phyloP scores from a whole-genome alignment of 192 early-diverging fungal species.

The Backusella morwellensis region DNA sequence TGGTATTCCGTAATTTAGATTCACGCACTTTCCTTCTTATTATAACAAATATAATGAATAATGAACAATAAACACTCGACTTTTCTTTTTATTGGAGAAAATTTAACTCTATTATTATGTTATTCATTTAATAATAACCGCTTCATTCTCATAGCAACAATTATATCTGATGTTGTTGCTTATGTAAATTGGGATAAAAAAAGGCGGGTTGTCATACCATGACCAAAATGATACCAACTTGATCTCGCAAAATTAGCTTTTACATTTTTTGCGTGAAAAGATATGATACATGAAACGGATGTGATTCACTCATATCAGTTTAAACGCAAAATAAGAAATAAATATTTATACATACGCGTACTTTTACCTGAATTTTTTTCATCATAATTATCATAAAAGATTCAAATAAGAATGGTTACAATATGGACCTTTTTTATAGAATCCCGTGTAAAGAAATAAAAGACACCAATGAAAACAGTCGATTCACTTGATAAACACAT shows the following conservation, averaged over 20 bases:
- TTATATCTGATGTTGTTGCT: background rate
- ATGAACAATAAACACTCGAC: background rate
- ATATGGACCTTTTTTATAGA: background rate
- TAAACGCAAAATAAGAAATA: background rate
- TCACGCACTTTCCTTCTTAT: background rate
- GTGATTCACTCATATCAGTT: background rate
- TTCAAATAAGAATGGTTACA: background rate
- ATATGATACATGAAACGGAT: background rate
- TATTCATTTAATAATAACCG: background rate
- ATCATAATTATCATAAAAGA: background rate
- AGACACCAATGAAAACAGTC: background rate
- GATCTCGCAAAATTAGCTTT: background rate
- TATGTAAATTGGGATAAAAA: background rate
- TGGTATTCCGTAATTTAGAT: conserved; percentile 2
- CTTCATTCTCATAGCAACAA: background rate
- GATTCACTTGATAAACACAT: background rate
- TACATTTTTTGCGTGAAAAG: background rate
- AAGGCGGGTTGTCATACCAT: background rate
- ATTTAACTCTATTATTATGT: background rate
- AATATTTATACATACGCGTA: too few relatives aligned
- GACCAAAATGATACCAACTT: background rate
- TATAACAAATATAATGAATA: background rate
- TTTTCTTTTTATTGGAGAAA: background rate
- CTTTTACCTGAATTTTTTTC: background rate
- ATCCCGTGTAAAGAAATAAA: background rate